Evolutionary conservation across 202 grass and related monocot species (phyloP), one percentile per base, ranked within the genome.

Genomic region (Schoenoplectus tabernaemontani): DNA sequence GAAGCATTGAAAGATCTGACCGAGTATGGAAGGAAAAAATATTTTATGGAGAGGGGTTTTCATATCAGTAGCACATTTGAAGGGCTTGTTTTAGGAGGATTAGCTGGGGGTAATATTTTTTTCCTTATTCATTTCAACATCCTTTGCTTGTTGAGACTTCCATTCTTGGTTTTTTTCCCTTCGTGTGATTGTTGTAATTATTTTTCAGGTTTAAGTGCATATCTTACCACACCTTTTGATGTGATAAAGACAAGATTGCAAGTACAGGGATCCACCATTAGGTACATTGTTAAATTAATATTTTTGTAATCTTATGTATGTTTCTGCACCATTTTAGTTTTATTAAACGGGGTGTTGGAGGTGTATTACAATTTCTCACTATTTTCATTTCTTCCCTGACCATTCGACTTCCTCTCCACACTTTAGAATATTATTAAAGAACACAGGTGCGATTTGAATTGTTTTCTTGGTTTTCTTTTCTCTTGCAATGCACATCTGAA

Each of bases 241-340:
- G 91, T 98, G 57, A 95, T 98, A 44, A 95, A 98, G 85, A 98
- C 91, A 76, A 92, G 96, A 86, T 43, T 98, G 72, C 96, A 98
- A 91, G 96, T 98, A 80, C 96, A 98, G 78, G 96, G 96, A 85
- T 89, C 88, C 47, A 83, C 85, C 16, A 75, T 85, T 86, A 95
- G 91, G 96, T 98, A 86, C 4, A n/a, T 54, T n/a, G 26, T 4
- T 50, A 53, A 74, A 74, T 13, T 74, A 50, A 51, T 34, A 8
- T 34, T n/a, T 74, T 9, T 34, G 7, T 33, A 32, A 53, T 74
- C 15, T 34, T 54, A 53, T 53, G 13, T n/a, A 33, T 74, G n/a
- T 19, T 32, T 13, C 26, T 33, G 70, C 46, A 54, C 46, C 44
- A 32, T 50, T 33, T 34, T 33, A 34, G 46, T 33, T 26, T 46